phyloP scores from a whole-genome alignment of 441 rosid genomes.

The Cnidoscolus chayamansa region DNA sequence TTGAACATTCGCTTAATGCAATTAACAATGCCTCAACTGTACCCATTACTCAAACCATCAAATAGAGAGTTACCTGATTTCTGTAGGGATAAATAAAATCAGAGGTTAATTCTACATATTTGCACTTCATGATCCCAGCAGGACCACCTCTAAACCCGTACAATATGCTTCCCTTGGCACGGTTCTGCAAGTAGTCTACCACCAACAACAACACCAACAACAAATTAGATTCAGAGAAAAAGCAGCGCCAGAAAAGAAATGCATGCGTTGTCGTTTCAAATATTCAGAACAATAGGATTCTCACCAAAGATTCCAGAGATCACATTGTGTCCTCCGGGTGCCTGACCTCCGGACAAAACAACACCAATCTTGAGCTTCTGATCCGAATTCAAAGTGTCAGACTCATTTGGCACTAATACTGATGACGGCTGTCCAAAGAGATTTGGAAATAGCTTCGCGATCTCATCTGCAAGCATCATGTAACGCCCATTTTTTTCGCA shows the following conservation, averaged over 20 bases:
- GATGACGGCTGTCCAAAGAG: conserved; percentile 88
- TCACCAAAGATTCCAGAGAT: conserved; percentile 86
- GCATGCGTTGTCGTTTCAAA: too few species aligned
- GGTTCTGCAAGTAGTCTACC: conserved; percentile 90
- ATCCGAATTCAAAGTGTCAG: conserved; percentile 31
- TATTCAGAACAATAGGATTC: conserved; percentile 4
- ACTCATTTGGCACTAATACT: conserved; percentile 47
- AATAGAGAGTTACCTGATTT: conserved; percentile 59
- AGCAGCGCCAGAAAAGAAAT: not conserved
- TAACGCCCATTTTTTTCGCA: not conserved
- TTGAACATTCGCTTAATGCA: not conserved
- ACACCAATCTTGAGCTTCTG: conserved; percentile 85
- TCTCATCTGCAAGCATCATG: conserved; percentile 53
- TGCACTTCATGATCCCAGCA: conserved; percentile 98
- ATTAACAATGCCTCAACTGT: not conserved
- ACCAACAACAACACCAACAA: not conserved
- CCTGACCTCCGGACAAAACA: conserved; percentile 96
- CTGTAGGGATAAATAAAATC: conserved; percentile 79
- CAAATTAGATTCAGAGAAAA: not conserved
- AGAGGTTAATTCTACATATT: conserved; percentile 67
- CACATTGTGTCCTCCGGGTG: conserved; percentile 99
- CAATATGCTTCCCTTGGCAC: conserved; percentile 63
- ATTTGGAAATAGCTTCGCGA: conserved; percentile 83
- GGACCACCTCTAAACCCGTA: conserved; percentile 98
- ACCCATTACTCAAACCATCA: not conserved